Conservation (phyloP, 164 flowering plant species). For the Umbilicus rupestris region DNA sequence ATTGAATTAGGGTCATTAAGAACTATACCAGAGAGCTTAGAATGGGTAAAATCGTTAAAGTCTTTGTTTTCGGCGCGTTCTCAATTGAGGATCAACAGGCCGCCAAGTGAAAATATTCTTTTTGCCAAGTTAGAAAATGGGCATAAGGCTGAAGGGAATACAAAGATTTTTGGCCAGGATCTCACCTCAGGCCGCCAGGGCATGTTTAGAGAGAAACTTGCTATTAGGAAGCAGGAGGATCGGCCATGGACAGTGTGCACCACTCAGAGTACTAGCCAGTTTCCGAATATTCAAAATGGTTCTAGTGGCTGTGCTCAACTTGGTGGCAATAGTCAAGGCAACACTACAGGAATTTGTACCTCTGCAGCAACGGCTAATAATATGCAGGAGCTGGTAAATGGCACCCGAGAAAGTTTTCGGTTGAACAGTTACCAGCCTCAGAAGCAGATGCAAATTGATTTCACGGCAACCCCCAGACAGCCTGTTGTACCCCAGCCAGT, state of each 20-base stretch:
- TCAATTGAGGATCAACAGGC: slow-evolving; percentile 20
- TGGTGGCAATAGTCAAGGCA: slow-evolving; percentile 29
- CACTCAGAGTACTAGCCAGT: slow-evolving; percentile 34
- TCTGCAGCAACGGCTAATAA: slow-evolving; percentile 22
- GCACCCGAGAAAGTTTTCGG: slow-evolving; percentile 35
- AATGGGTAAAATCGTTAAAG: slow-evolving; percentile 42
- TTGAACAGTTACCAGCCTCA: slow-evolving; percentile 36
- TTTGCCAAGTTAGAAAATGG: slow-evolving; percentile 23
- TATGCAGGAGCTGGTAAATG: slow-evolving; percentile 35
- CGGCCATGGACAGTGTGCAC: slow-evolving; percentile 34
- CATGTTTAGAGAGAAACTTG: slow-evolving; percentile 41
- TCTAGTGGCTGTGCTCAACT: slow-evolving; percentile 34
- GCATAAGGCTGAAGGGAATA: slow-evolving; percentile 26
- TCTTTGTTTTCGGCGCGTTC: slow-evolving; percentile 38
- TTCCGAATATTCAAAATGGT: slow-evolving; percentile 22
- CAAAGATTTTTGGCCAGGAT: slow-evolving; percentile 81
- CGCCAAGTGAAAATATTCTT: slow-evolving; percentile 18
- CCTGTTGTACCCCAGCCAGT: slow-evolving; percentile 25
- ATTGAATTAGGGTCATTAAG: slow-evolving; percentile 85
- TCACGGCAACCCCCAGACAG: slow-evolving; percentile 48
- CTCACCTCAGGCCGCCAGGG: slow-evolving; percentile 33
- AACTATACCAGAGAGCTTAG: slow-evolving; percentile 52
- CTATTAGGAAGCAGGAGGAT: slow-evolving; percentile 52
- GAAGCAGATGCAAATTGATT: slow-evolving; percentile 73
- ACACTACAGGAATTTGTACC: slow-evolving; percentile 23